These are phyloP conservation scores for Jamesozyma spencerorum DNA, from an alignment of 805 yeast species.

Conservation along the genomic window DNA sequence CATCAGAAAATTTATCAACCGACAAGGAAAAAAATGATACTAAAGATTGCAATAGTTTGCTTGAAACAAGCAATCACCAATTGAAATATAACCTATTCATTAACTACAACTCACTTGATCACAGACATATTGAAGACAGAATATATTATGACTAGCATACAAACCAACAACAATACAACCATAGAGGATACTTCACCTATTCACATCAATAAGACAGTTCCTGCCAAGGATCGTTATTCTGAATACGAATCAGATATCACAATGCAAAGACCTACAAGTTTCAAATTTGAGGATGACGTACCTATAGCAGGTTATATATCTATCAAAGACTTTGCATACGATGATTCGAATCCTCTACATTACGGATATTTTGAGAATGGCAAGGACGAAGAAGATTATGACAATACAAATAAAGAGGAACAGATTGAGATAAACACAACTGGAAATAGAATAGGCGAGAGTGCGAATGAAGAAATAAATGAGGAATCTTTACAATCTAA, in stretches of 20 bases:
- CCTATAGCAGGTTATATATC: conserved; percentile 32
- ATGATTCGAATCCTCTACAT: conserved; percentile 57
- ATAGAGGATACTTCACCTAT: no score
- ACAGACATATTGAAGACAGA: no score
- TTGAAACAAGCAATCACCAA: no score
- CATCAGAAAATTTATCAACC: background rate
- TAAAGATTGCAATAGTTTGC: no score
- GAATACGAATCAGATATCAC: background rate
- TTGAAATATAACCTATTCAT: no score
- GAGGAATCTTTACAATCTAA: conserved; percentile 21
- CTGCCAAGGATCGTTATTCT: no score
- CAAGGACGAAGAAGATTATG: conserved; percentile 10
- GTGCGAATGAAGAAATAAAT: background rate
- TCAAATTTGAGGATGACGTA: conserved; percentile 3
- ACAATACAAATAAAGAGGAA: no score
- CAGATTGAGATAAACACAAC: background rate
- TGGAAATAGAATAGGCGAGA: background rate
- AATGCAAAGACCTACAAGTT: background rate
- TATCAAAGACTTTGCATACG: conserved; percentile 79
- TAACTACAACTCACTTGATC: no score
- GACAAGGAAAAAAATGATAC: no score
- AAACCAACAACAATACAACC: no score
- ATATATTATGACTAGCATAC: no score
- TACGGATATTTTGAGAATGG: conserved; percentile 42
- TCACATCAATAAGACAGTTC: no score